These are phyloP conservation scores for Boletus rubropictus DNA, from an alignment of 768 basidiomycete species.

Conservation along the genomic window DNA sequence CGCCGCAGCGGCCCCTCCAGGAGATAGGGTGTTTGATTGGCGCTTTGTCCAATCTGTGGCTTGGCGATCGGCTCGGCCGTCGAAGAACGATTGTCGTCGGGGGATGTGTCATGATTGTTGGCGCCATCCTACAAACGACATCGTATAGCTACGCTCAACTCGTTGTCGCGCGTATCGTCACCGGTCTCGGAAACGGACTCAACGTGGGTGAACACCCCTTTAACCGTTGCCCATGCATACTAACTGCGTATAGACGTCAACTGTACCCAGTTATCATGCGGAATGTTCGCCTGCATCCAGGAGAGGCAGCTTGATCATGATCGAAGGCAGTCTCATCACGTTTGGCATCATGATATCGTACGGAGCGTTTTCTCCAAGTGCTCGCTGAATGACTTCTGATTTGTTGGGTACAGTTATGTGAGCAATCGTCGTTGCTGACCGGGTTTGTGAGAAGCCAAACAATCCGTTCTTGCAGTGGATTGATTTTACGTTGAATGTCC, in stretches of 20 bases:
- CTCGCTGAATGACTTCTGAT: not conserved
- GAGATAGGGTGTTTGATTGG: constrained; percentile 63
- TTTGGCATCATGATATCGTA: constrained; percentile 60
- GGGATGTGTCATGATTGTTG: constrained; percentile 54
- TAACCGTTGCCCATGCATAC: not conserved
- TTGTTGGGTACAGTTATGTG: constrained; percentile 16
- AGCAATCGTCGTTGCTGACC: not conserved
- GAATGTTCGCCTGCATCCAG: constrained; percentile 58
- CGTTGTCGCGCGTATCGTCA: constrained; percentile 54
- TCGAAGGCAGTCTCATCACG: constrained; percentile 59
- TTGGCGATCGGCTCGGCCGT: constrained; percentile 56
- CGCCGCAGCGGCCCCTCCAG: constrained; percentile 22
- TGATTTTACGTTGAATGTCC: constrained; percentile 52
- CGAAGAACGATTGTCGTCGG: constrained; percentile 54
- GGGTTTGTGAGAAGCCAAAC: constrained; percentile 1
- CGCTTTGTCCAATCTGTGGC: constrained; percentile 55
- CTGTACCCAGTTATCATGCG: constrained; percentile 58
- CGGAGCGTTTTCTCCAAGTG: constrained; percentile 20
- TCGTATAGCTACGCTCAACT: constrained; percentile 57
- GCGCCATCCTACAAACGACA: constrained; percentile 54
- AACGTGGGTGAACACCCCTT: constrained; percentile 34
- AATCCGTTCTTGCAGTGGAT: constrained; percentile 41
- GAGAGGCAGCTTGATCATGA: constrained; percentile 58
- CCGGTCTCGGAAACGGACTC: constrained; percentile 61
- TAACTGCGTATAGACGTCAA: constrained; percentile 46